A percentile compares a stretch with the other conserved stretches of the same genome.
Evolutionary conservation across 345 rosid species (phyloP).

Genomic region (Brassica cretica): DNA sequence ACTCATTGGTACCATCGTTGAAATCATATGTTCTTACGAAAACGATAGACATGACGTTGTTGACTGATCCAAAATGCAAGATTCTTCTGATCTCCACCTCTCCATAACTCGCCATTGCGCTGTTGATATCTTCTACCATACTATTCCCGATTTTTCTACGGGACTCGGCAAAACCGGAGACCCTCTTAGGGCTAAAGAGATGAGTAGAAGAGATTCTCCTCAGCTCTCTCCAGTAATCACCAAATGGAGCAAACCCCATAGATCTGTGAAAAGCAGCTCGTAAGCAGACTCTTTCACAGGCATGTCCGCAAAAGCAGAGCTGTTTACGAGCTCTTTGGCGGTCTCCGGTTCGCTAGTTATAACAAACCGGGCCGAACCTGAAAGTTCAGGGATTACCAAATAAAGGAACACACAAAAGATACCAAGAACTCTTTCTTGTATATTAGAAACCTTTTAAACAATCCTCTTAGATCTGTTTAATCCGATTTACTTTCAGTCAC

Average conservation of each 20-base stretch:
- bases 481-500: neutral
- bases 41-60: constrained; percentile 54
- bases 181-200: constrained; percentile 52
- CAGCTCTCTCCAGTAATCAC: constrained; percentile 81
- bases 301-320: constrained; percentile 75
- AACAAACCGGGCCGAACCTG: constrained; percentile 65
- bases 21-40: constrained; percentile 50
- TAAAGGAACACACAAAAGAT: no score
- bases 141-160: constrained; percentile 38
- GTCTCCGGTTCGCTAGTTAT: constrained; percentile 65
- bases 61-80: constrained; percentile 50
- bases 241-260: constrained; percentile 84
- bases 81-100: constrained; percentile 41
- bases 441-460: neutral
- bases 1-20: constrained; percentile 19
- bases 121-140: constrained; percentile 42
- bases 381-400: no score
- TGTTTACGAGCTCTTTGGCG: constrained; percentile 69
- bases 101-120: constrained; percentile 31
- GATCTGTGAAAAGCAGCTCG: constrained; percentile 82
- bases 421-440: neutral
- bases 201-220: constrained; percentile 75
- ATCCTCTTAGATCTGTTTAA: neutral
- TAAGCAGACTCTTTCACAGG: constrained; percentile 88
- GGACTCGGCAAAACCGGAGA: constrained; percentile 38